Base-by-base conservation (phyloP, 2,329 filamentous ascomycete genomes). In the Beauveria scarabaeidicola region DNA sequence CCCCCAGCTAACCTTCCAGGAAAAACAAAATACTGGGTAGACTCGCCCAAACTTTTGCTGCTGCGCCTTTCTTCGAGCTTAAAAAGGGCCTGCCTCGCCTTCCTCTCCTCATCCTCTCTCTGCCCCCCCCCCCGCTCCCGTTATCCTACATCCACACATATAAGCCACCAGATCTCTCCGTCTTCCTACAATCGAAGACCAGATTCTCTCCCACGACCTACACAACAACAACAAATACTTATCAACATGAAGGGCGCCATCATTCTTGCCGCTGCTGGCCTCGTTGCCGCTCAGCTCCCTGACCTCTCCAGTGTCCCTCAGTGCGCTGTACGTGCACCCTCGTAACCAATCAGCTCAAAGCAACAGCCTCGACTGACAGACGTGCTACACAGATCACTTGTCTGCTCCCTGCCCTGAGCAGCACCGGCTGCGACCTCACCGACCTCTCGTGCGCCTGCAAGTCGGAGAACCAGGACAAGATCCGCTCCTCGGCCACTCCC, bases 201-300 rank as follows among this genome's bases (percentile, higher is more conserved):
- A n/a, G 32, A 29, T n/a, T 21, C 21, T 32, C 13, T 41, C 5
- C 17, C 23, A 8, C 15, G 11, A 32, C 47, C n/a, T 51, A 44
- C 25, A 50, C 32, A 59, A 21, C 23, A 52, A 54, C 61, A 53
- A 13, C 13, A 13, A 36, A 46, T 27, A 46, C 32, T 53, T 51
- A 27, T 63, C 69, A 76, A 65, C 21, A 78, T 78, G 76, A 78
- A 77, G 75, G 64, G 69, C 44, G 62, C 73, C 60, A 61, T 73
- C 36, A 55, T 73, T 57, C 62, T 73, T 54, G 70, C 69, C 60
- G 64, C 66, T 43, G 69, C 67, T 52, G 68, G 73, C 67, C 62
- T 76, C 41, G 74, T 69, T 46, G 69, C 70, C 53, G 75, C 74
- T 36, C 74, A 77, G 66, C 7, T 60, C 9, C 51, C 40, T 13